Conservation (phyloP, 495 filamentous ascomycete genomes). For the Penicillium bialowiezense region DNA sequence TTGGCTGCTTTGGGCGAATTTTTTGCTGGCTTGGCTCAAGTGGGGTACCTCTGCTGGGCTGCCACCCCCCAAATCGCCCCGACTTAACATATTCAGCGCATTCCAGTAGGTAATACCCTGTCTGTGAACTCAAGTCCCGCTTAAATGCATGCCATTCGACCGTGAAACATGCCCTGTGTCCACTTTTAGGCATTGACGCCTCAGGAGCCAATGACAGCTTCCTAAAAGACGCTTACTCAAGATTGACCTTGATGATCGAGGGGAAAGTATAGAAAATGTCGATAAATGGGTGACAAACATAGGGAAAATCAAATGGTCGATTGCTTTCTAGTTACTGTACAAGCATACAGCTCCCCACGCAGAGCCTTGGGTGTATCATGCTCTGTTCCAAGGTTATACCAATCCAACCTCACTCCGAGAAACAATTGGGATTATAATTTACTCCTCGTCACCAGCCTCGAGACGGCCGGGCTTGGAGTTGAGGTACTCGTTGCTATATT, state of each 20-base stretch:
- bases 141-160: background rate
- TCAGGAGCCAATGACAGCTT: constrained; percentile 16
- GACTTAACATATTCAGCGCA: background rate
- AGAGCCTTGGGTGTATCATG: constrained; percentile 9
- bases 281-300: constrained; percentile 8
- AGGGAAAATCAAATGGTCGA: constrained; percentile 35
- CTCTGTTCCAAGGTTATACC: constrained; percentile 18
- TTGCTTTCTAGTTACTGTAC: constrained; percentile 53
- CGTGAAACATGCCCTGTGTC: background rate
- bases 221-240: constrained; percentile 20
- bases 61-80: background rate
- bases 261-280: background rate
- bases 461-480: constrained; percentile 84
- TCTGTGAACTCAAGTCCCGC: background rate
- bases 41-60: constrained; percentile 12
- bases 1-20: constrained; percentile 26
- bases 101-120: background rate
- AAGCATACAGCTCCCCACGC: constrained; percentile 29
- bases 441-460: constrained; percentile 35
- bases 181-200: background rate
- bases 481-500: constrained; percentile 77
- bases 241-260: background rate
- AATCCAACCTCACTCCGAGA: constrained; percentile 12
- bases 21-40: constrained; percentile 15
- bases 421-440: constrained; percentile 22